Evolutionary conservation across 305 asterid genomes (phyloP).

Genomic region (Plantago rigida): DNA sequence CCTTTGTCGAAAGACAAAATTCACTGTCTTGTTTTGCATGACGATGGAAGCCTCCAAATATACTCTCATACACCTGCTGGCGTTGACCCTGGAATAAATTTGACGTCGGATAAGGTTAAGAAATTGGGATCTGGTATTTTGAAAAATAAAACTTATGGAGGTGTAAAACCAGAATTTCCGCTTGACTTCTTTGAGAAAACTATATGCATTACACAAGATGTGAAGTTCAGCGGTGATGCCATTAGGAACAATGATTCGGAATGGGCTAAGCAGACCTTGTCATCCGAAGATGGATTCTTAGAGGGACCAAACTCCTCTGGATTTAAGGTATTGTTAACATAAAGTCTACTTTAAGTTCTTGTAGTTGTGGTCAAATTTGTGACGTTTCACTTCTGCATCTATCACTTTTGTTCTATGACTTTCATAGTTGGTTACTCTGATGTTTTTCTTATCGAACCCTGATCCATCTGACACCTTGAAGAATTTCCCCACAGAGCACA

Average conservation of each 20-base stretch:
- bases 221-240: conserved; percentile 81
- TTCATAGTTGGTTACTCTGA: too few species aligned
- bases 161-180: conserved; percentile 85
- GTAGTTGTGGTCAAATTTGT: conserved; percentile 1
- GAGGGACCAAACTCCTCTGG: conserved; percentile 87
- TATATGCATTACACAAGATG: conserved; percentile 79
- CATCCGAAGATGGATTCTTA: conserved; percentile 92
- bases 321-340: conserved; percentile 61
- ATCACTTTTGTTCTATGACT: not conserved
- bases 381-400: too few species aligned
- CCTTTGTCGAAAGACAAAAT: conserved; percentile 95
- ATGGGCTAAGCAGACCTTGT: conserved; percentile 80
- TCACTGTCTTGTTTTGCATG: conserved; percentile 90
- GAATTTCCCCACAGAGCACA: too few species aligned
- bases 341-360: conserved; percentile 11
- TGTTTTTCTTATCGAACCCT: too few species aligned
- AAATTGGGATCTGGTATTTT: conserved; percentile 84
- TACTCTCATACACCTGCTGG: conserved; percentile 80
- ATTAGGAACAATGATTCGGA: conserved; percentile 92
- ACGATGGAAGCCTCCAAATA: conserved; percentile 99
- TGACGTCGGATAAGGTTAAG: conserved; percentile 76
- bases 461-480: too few species aligned
- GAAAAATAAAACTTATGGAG: conserved; percentile 81
- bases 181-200: conserved; percentile 95
- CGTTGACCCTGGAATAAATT: conserved; percentile 50